These are phyloP conservation scores for Scheffersomyces lignosus DNA, from an alignment of 805 yeast species.

Conservation along the genomic window DNA sequence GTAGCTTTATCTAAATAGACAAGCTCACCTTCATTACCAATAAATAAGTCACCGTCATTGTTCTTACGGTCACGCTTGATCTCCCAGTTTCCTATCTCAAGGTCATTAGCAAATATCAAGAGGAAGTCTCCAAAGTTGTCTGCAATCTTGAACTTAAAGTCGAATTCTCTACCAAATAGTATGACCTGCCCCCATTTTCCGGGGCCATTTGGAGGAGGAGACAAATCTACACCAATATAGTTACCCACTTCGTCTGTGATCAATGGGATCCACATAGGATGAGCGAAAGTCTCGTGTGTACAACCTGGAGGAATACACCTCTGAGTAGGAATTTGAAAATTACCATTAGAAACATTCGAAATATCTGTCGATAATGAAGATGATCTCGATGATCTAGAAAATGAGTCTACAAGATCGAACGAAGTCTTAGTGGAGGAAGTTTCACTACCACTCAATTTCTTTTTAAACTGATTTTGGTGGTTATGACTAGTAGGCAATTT, in stretches of 20 bases:
- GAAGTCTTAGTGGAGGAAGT: conserved; percentile 7
- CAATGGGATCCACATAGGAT: conserved; percentile 89
- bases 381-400: conserved; percentile 21
- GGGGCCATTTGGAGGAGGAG: conserved; percentile 57
- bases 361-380: conserved; percentile 14
- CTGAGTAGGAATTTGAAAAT: conserved; percentile 42
- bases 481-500: conserved; percentile 21
- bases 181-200: conserved; percentile 90
- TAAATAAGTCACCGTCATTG: conserved; percentile 46
- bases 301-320: conserved; percentile 76
- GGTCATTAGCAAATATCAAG: conserved; percentile 78
- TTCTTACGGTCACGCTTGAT: conserved; percentile 51
- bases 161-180: conserved; percentile 91
- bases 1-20: conserved; percentile 63
- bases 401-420: conserved; percentile 8
- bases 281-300: conserved; percentile 78
- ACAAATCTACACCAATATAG: conserved; percentile 84
- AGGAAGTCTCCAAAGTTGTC: conserved; percentile 88
- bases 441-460: conserved; percentile 10
- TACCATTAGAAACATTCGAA: conserved; percentile 11
- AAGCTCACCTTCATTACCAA: conserved; percentile 71
- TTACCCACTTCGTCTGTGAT: conserved; percentile 89
- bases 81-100: conserved; percentile 79
- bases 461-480: conserved; percentile 10
- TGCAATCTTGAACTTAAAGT: conserved; percentile 83